Evolutionary conservation across 768 basidiomycete species (phyloP), one percentile per base, ranked within the genome.

Genomic region (Lactarius trivialis): DNA sequence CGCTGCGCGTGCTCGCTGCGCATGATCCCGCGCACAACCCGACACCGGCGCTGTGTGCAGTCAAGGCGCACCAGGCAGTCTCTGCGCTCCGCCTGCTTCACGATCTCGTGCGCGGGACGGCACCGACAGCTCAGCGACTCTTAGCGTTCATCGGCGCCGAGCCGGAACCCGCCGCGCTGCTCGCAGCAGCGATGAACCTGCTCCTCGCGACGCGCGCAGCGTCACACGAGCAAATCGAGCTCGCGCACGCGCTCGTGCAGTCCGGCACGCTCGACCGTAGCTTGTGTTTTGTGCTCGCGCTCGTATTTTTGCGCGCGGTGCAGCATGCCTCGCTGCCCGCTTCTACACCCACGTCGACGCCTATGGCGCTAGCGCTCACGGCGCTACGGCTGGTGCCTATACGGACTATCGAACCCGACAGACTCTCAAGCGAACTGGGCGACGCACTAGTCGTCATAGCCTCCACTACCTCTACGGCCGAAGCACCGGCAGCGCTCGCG

Each of bases 1-100:
- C 83, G 80, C 70, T 87, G 50, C 72, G 72, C 7, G 71, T 70
- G 14, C 69, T 58, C 73, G 24, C 72, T 84, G 24, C 74, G 51
- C 66, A 71, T 5, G 73, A 72, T 34, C 74, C 79, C 8, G 73
- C 76, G 32, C 58, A 53, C 2, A 53, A 59, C 33, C 74, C 79
- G 7, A 73, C 77, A 30, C 58, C 57, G 2, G 58, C 54, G 43
- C 24, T 63, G 24, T 52, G 74, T 72, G 12, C 64, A 71, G 2
- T 65, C 83, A 61, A 68, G 76, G 34, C 79, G 79, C 77, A 83
- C 59, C 81, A 83, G 60, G 73, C 83, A 39, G 76, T 76, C 30
- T 69, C 81, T 5, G 75, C 76, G 33, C 72, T 90, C 33, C 77
- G 78, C 36, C 76, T 88, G 56, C 61, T 85, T 17, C 70, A 76